Base-by-base conservation (phyloP, 2,329 filamentous ascomycete species). In the Diaporthe capsici region DNA sequence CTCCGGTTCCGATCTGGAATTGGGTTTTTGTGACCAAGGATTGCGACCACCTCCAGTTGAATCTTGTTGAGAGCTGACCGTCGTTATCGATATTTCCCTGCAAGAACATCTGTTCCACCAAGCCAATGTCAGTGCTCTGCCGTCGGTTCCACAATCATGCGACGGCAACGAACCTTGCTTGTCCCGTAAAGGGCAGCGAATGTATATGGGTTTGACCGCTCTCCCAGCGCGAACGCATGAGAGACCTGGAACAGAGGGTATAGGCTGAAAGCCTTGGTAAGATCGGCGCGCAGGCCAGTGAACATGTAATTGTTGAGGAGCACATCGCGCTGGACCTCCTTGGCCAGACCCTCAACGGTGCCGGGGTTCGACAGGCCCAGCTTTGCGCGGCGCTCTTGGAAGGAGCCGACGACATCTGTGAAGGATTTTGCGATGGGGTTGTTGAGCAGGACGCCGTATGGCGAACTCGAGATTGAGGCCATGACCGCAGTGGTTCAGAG, bases 271-370 rank as follows among this genome's bases (percentile, higher is more conserved):
- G 95, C 93, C 90, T 98, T 98, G 84, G 95, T 98, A 84, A 98
- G 89, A 86, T 99, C 97, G 84, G 96, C 97, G 84, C 96, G 94
- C 85, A 99, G 91, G 82, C 97, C 97, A 60, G 95, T 94, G 89
- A 99, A 98, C 92, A 97, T 97, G 85, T 95, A 94, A 89, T 98
- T 98, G 87, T 94, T 97, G 82, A 98, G 92, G 84, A 98, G 93
- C 81, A 98, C 96, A 90, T 98, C 96, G 86, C 96, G 95, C 88
- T 97, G 94, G 78, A 98, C 95, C 88, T 99, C 97, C 84, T 94
- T 93, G 80, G 94, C 91, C 84, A 85, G 93, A 83, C 92, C 93
- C 86, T 99, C 97, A 80, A 98, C 93, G 71, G 94, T 96, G 81
- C 97, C 97, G 55, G 97, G 97, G 86, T 98, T 98, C 80, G 93